A percentile compares a stretch with the other conserved stretches of the same genome.
These are phyloP conservation scores for Tulasnella calospora DNA, from an alignment of 768 basidiomycete genomes.

Conservation along the genomic window DNA sequence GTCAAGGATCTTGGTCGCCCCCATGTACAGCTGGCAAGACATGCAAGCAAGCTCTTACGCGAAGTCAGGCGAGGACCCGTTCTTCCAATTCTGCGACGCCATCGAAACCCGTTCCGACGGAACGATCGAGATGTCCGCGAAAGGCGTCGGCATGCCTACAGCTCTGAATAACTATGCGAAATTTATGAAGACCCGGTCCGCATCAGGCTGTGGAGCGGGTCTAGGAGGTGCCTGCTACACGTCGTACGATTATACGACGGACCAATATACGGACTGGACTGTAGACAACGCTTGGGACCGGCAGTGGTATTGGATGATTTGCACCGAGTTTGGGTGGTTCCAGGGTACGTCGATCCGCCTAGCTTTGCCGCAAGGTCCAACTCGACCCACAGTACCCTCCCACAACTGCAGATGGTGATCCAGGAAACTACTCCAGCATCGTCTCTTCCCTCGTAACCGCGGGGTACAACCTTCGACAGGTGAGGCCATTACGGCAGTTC, in stretches of 20 bases:
- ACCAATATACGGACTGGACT: not conserved
- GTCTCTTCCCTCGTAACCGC: constrained; percentile 12
- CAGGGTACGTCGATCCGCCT: not conserved
- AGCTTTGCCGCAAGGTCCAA: no score
- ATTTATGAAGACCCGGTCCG: not conserved
- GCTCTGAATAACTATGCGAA: not conserved
- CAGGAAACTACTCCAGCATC: constrained; percentile 19
- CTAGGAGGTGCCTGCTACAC: not conserved
- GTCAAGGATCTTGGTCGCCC: not conserved
- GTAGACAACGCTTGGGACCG: not conserved
- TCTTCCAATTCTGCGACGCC: constrained; percentile 21
- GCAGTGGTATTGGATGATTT: constrained; percentile 16
- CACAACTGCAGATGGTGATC: constrained; percentile 12
- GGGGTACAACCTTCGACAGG: constrained; percentile 4
- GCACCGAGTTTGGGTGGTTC: constrained; percentile 12
- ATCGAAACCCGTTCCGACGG: constrained; percentile 9
- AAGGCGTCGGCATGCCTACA: not conserved
- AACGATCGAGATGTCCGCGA: not conserved
- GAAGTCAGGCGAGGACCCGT: not conserved
- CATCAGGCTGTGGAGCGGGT: not conserved
- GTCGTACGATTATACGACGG: not conserved
- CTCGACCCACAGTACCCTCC: not conserved
- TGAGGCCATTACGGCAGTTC: not conserved
- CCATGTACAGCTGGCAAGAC: not conserved
- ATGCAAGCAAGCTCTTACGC: not conserved